Evolutionary conservation across 805 yeast species (phyloP), one percentile per base, ranked within the genome.

Genomic region (Yamadazyma olivae): DNA sequence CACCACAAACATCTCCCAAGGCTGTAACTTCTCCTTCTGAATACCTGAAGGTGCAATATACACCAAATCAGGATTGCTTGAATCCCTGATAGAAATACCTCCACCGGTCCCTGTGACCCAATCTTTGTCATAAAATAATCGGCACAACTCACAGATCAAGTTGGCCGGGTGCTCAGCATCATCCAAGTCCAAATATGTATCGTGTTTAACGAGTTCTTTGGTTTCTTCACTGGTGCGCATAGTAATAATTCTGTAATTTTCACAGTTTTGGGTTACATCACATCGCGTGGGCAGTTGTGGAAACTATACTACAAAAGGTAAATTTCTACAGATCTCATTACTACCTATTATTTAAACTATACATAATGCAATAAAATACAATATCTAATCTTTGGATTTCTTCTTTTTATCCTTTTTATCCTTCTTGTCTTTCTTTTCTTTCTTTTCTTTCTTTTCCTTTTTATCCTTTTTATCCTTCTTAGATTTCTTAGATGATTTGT

Each of bases 101-200:
- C 97, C 98, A 3, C 96, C 97, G 1, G 98, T 91, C 3, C 97
- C 97, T 0, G 96, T 81, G 48, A 87, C 91, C 96, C 96, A 89
- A 33, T 85, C 83, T 52, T 83, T 83, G 47, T 75, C 70, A 56
- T 83, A 91, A 55, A 91, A 87, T 13, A 74, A 63, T 34, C 76
- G 68, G 56, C 96, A 89, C 20, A 90, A 70, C 41, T 83, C 84
- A 56, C 95, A 88, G 43, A 90, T 86, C 49, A 84, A 65, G 50
- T 83, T 81, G 2, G 95, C 95, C 0, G 97, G 95, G 56, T 84
- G 91, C 27, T 64, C 56, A 10, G 78, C 75, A 41, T 74, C 78
- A n/a, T 57, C 36, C 5, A 41, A 25, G 17, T 41, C 28, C 10
- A 44, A 37, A 22, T 34, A 41, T 15, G 30, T 30, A 20, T 40